Evolutionary conservation across 805 yeast species (phyloP), one percentile per base, ranked within the genome.

Genomic region (Naumovozyma castellii): DNA sequence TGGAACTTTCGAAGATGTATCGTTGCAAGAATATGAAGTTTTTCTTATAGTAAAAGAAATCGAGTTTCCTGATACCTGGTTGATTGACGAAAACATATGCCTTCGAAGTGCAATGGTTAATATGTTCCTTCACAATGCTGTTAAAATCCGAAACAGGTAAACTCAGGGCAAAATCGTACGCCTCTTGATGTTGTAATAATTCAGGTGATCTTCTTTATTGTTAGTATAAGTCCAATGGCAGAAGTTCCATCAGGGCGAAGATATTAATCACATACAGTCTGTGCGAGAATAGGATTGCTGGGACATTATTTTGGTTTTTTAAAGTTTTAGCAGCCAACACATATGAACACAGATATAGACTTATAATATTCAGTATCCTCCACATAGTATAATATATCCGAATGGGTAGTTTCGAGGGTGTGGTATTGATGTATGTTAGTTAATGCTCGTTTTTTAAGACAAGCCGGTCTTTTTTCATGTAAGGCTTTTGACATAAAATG

Each of bases 1-100:
- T 75, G 4, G 87, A 79, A n/a, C 84, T 66, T 54, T 68, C 62
- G 17, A 67, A 58, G 44, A 78, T 52, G 50, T 75, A 72, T 32
- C 71, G 66, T 42, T 79, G 66, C 3, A 80, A 45, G 43, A 70
- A 65, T 2, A 64, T 67, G 66, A 79, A 77, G 13, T 57, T 50
- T 12, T 54, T 50, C 10, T 58, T 64, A 44, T 66, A 67, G 28
- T 65, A 41, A 18, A 59, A 56, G 25, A 75, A 69, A 51, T 78
- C 82, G 17, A 65, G 59, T 32, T 68, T 56, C 5, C 56, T 53
- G 40, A 78, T 51, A 2, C 79, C 78, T 3, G 81, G 80, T 40
- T 72, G 71, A 43, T 70, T 65, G 2, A 78, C 67, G 22, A 80
- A 56, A 3, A 80, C 54, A 46, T 76, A 79, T 0, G 79, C 75